Base-by-base conservation (phyloP, 176 grass and related monocot genomes). In the Zoysia japonica region DNA sequence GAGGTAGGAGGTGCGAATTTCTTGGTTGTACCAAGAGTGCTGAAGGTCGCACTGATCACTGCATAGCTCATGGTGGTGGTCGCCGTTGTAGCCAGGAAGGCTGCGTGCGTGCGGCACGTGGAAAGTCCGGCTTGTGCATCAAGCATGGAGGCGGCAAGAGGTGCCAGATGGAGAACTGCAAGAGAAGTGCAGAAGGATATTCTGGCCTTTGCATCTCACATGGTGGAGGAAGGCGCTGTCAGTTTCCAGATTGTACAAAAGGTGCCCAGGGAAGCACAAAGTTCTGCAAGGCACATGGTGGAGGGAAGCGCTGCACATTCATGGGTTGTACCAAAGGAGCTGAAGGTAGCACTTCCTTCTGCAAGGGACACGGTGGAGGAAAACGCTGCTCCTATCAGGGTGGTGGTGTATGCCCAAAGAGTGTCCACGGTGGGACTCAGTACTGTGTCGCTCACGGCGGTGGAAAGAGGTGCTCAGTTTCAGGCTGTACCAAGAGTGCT, bases 221-320 rank as follows among this genome's bases (percentile, higher is more conserved):
- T 47, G 93, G 93, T 0, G 93, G 93, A 11, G 93, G 93, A 11
- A 84, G 67, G 35, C 87, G 93, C 3, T 96, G 93, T 38, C 90
- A 90, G 39, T 92, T 88, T 54, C 71, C 55, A 2, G 85, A 82
- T 8, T 96, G 93, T 64, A 71, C 79, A 28, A 96, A 96, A 65
- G 93, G 93, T 39, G 93, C 93, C 53, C 93, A 96, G 50, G 93
- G 93, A 44, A 88, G 89, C 77, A 96, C 93, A 61, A 88, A 86
- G 38, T 88, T 90, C 44, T 96, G 93, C 71, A 96, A 96, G 62
- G 85, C 87, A 3, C 93, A 96, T 11, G 93, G 93, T 51, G 93
- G 93, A 6, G 93, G 93, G 9, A 96, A 92, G 84, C 83, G 93
- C n/a, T 96, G 93, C 81, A 92, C 87, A 17, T 96, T 96, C 75